Evolutionary conservation across 345 rosid genomes (phyloP).

Genomic region (Anastatica hierochuntica): DNA sequence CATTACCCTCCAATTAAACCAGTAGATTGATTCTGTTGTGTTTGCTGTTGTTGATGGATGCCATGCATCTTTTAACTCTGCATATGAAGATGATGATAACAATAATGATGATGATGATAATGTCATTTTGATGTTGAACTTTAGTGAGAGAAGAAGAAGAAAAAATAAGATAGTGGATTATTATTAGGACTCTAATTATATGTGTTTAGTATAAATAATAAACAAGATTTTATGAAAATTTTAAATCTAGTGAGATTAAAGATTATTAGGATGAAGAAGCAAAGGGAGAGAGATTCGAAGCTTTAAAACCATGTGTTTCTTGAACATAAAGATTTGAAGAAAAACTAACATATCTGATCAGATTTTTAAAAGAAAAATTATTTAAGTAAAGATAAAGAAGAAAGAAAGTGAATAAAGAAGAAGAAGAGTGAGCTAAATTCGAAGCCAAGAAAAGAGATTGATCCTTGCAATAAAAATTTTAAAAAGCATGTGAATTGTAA

Average conservation of each 20-base stretch:
- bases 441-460: constrained; percentile 24
- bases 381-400: constrained; percentile 5
- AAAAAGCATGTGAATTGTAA: constrained; percentile 26
- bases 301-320: constrained; percentile 26
- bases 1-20: constrained; percentile 89
- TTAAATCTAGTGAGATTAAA: constrained; percentile 12
- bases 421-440: constrained; percentile 30
- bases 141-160: not conserved
- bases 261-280: constrained; percentile 12
- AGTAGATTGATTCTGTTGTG: constrained; percentile 55
- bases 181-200: too few relatives aligned
- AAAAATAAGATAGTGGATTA: too few relatives aligned
- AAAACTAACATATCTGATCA: constrained; percentile 11
- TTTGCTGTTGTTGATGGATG: constrained; percentile 30
- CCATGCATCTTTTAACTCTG: constrained; percentile 30
- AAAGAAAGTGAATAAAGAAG: constrained; percentile 24
- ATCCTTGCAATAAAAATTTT: not conserved
- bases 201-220: too few relatives aligned
- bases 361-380: not conserved
- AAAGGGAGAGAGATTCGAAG: constrained; percentile 26
- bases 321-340: constrained; percentile 14
- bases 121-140: constrained; percentile 8
- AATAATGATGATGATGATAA: constrained; percentile 6
- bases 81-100: constrained; percentile 11
- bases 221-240: not conserved